Evolutionary conservation across 73 alveolate species (phyloP).

Genomic region (Paraurostyla sp.): DNA sequence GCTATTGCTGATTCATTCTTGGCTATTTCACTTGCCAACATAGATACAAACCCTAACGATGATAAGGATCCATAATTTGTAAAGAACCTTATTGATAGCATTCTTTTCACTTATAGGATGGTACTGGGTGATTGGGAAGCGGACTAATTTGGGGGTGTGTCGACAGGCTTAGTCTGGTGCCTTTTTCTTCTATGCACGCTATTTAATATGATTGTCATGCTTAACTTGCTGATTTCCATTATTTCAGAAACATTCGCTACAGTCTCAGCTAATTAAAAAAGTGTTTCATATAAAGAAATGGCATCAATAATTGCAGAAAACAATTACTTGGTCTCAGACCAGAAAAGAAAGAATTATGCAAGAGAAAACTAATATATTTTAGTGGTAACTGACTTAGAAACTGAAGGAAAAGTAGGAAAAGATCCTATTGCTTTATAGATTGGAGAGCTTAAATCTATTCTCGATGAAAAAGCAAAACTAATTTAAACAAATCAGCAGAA

Average conservation of each 20-base stretch:
- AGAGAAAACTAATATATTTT: neutral
- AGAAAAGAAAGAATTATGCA: neutral
- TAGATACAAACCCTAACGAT: neutral
- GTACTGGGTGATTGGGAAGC: neutral
- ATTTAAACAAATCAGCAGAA: no score
- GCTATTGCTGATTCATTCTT: constrained; percentile 28
- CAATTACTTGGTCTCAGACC: neutral
- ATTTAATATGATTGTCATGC: constrained; percentile 40
- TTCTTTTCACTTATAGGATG: neutral
- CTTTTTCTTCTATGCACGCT: neutral
- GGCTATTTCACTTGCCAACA: neutral
- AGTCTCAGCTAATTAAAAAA: neutral
- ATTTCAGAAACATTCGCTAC: neutral
- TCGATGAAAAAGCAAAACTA: no score
- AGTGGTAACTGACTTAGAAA: no score
- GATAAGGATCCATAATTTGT: no score
- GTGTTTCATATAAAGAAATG: neutral
- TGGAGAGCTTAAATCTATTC: no score
- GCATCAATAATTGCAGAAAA: constrained; percentile 33
- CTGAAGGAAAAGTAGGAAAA: no score
- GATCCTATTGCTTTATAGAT: no score
- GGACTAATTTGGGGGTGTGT: neutral
- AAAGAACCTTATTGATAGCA: neutral
- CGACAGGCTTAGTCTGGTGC: neutral
- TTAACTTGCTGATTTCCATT: constrained; percentile 30